phyloP scores from a whole-genome alignment of 768 basidiomycete genomes.

The Auricularia sp. region DNA sequence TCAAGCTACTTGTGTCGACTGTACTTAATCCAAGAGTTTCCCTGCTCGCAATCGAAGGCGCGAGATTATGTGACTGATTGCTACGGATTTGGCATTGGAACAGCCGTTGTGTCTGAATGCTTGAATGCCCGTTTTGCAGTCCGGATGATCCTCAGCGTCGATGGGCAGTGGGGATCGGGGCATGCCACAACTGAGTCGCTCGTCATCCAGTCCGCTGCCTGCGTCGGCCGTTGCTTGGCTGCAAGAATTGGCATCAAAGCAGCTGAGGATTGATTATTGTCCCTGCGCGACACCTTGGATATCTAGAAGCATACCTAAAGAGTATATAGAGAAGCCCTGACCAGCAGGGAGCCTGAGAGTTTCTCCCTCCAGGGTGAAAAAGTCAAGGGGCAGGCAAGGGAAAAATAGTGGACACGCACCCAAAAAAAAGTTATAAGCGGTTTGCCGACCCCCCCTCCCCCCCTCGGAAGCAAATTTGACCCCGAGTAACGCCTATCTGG shows the following conservation, averaged over 20 bases:
- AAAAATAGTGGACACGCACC: too few relatives aligned
- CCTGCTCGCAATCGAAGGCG: too few relatives aligned
- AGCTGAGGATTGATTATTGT: slow-evolving; percentile 23
- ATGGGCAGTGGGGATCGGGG: slow-evolving; percentile 57
- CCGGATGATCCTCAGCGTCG: slow-evolving; percentile 40
- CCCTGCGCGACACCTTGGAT: neutral
- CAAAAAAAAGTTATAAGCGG: too few relatives aligned
- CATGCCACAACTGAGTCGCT: slow-evolving; percentile 56
- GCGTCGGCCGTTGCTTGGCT: slow-evolving; percentile 49
- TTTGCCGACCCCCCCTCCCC: too few relatives aligned
- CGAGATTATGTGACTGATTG: too few relatives aligned
- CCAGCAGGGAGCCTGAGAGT: slow-evolving; percentile 49
- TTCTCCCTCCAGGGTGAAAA: slow-evolving; percentile 54
- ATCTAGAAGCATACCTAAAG: slow-evolving; percentile 32
- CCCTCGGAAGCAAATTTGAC: too few relatives aligned
- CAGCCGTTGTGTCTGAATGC: slow-evolving; percentile 44
- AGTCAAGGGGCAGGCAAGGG: too few relatives aligned
- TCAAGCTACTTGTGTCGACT: too few relatives aligned
- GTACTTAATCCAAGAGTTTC: too few relatives aligned
- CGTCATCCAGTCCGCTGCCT: slow-evolving; percentile 57
- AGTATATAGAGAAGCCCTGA: slow-evolving; percentile 63
- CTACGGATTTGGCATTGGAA: slow-evolving; percentile 19
- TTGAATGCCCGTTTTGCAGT: slow-evolving; percentile 42
- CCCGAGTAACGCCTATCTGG: too few relatives aligned
- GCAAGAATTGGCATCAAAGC: slow-evolving; percentile 56